A percentile compares a stretch with the other conserved stretches of the same genome.
Conservation (phyloP, 805 yeast genomes). For the Yamadazyma laniorum region DNA sequence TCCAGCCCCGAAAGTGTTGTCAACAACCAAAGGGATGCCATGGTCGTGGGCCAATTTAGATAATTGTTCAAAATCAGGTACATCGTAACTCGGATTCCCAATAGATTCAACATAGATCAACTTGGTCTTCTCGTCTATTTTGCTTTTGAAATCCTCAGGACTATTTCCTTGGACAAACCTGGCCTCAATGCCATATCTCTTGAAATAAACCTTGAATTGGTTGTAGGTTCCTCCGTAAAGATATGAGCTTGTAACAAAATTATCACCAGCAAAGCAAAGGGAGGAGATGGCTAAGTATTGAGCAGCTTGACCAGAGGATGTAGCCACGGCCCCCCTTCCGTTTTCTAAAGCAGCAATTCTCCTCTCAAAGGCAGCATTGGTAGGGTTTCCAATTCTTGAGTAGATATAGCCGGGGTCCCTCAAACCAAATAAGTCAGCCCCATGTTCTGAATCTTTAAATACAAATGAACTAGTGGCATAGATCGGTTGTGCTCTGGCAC, state of each 20-base stretch:
- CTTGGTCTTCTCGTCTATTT: slow-evolving; percentile 81
- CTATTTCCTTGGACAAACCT: slow-evolving; percentile 84
- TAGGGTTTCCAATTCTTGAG: slow-evolving; percentile 90
- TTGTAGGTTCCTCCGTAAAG: slow-evolving; percentile 96
- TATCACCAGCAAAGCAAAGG: slow-evolving; percentile 85
- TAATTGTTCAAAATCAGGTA: slow-evolving; percentile 84
- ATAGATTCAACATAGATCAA: slow-evolving; percentile 87
- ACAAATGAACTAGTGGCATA: slow-evolving; percentile 89
- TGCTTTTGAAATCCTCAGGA: slow-evolving; percentile 65
- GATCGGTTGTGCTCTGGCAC: slow-evolving; percentile 89
- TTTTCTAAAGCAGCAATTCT: slow-evolving; percentile 91
- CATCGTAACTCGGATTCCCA: slow-evolving; percentile 90
- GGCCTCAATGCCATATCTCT: slow-evolving; percentile 81
- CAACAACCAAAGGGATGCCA: slow-evolving; percentile 89
- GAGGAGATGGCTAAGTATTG: slow-evolving; percentile 82
- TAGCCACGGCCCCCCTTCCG: slow-evolving; percentile 88
- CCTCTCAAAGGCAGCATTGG: slow-evolving; percentile 85
- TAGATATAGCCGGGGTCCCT: slow-evolving; percentile 84
- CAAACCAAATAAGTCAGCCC: slow-evolving; percentile 85
- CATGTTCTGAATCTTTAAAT: slow-evolving; percentile 85
- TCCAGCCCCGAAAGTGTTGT: slow-evolving; percentile 97
- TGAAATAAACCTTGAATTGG: slow-evolving; percentile 90
- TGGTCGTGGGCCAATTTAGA: slow-evolving; percentile 76
- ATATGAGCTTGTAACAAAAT: slow-evolving; percentile 80
- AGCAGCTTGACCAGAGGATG: slow-evolving; percentile 96